Percentiles rank a stretch among this genome's conserved stretches.
phyloP scores from a whole-genome alignment of 2,329 filamentous ascomycete species.

The Xylariomycetidae sp. region DNA sequence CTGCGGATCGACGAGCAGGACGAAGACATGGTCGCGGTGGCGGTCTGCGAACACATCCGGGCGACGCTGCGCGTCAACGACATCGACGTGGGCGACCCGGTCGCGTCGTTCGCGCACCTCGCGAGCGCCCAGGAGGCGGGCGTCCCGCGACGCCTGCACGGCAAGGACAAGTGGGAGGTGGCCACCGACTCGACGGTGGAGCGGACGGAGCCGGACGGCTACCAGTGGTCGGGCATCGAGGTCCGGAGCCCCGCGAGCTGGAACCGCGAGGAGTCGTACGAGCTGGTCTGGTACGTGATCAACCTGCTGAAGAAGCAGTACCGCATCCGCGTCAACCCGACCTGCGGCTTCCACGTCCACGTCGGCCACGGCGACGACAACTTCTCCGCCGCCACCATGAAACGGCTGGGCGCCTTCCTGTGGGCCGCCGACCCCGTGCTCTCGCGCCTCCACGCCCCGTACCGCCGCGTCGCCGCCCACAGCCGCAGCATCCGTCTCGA shows the following conservation, averaged over 20 bases:
- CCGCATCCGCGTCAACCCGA: slow-evolving; percentile 28
- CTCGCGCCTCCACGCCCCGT: slow-evolving; percentile 30
- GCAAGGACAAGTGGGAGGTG: slow-evolving; percentile 14
- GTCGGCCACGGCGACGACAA: slow-evolving; percentile 29
- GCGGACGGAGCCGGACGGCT: slow-evolving; percentile 9
- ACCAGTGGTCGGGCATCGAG: slow-evolving; percentile 23
- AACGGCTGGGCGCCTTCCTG: slow-evolving; percentile 27
- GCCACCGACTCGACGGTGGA: slow-evolving; percentile 6
- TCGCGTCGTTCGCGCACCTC: not conserved
- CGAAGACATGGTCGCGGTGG: not conserved
- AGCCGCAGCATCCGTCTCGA: slow-evolving; percentile 12
- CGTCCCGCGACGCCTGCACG: slow-evolving; percentile 5
- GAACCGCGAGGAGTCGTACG: slow-evolving; percentile 21
- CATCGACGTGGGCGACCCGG: too few relatives aligned
- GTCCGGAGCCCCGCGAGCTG: slow-evolving; percentile 30
- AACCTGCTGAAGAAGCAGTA: slow-evolving; percentile 26
- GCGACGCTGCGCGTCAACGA: slow-evolving; percentile 12
- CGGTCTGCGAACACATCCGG: slow-evolving; percentile 8
- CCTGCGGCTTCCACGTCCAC: slow-evolving; percentile 33
- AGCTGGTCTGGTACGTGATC: slow-evolving; percentile 26
- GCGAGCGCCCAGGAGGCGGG: not conserved
- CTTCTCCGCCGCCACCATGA: slow-evolving; percentile 23
- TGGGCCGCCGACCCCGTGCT: slow-evolving; percentile 33
- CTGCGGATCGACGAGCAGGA: slow-evolving; percentile 11
- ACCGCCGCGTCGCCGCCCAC: slow-evolving; percentile 15